Evolutionary conservation across 345 rosid species (phyloP), one percentile per base, ranked within the genome.

Genomic region (Citrus trifoliata): DNA sequence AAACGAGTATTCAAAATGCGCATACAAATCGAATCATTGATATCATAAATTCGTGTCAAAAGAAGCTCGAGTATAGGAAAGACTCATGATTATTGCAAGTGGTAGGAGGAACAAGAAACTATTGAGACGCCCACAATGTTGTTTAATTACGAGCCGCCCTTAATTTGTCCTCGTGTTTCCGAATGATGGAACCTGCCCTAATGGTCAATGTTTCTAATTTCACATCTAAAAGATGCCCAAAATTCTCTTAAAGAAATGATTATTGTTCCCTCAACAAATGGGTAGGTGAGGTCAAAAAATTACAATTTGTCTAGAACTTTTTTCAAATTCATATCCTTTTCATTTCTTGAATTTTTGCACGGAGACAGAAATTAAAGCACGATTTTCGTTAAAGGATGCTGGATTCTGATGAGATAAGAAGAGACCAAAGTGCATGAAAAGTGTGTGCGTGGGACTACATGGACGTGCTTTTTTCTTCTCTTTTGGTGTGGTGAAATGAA

Each of bases 371-470:
- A 55, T 35, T 71, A 59, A 59, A 59, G 27, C 12, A 59, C 3
- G 62, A 24, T 59, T 59, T 58, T 58, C 10, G 62, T 21, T 21
- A 21, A 61, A 12, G 30, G 32, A 0, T 25, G 65, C 13, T 5
- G 25, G 67, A 33, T 28, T 51, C 5, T 12, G 78, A 77, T 32
- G 46, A 32, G 73, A 42, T 75, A 59, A 37, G 76, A 79, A 69
- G 78, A 71, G 81, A 76, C 79, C 69, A 33, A 76, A 81, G 78
- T 46, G 76, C 75, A 74, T 66, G 78, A 81, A 83, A 79, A 67
- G 68, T 38, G 3, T 59, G 42, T 59, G 9, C 10, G 67, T 63
- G 73, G 66, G 58, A n/a, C 38, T 75, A 25, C 14, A 16, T 62
- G 75, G 56, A 33, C 14, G 21, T 12, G 3, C 24, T 46, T 38